A percentile compares a stretch with the other conserved stretches of the same genome.
Conservation (phyloP, 148 eudicot species). For the Amaranthus palmeri region DNA sequence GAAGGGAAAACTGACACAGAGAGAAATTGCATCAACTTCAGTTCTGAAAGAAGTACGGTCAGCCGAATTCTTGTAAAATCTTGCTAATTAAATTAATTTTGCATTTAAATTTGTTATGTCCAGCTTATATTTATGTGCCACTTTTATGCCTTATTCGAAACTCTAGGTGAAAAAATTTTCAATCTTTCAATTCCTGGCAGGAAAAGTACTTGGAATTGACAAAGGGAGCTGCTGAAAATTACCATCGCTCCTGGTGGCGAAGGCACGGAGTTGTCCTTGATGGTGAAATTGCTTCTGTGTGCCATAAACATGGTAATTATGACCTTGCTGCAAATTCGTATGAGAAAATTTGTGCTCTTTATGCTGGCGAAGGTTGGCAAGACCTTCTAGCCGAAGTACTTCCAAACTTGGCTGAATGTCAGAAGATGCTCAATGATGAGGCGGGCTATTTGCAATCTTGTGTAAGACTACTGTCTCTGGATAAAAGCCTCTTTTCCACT, state of each 20-base stretch:
- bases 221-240: slow-evolving; percentile 88
- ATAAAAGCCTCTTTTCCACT: slow-evolving; percentile 65
- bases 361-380: slow-evolving; percentile 96
- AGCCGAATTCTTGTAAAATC: no score
- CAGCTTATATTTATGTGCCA: no score
- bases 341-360: slow-evolving; percentile 97
- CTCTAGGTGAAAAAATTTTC: neutral
- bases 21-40: no score
- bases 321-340: slow-evolving; percentile 83
- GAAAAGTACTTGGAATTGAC: slow-evolving; percentile 82
- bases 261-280: slow-evolving; percentile 97
- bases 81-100: no score
- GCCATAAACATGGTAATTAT: slow-evolving; percentile 64
- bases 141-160: neutral
- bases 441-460: slow-evolving; percentile 92
- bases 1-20: no score
- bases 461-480: slow-evolving; percentile 81
- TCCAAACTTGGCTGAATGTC: slow-evolving; percentile 94
- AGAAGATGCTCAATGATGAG: slow-evolving; percentile 86
- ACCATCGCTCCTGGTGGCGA: slow-evolving; percentile 95
- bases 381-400: slow-evolving; percentile 93
- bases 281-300: slow-evolving; percentile 92
- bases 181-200: slow-evolving; percentile 28
- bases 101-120: no score
- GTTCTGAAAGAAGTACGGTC: no score